Conservation (phyloP, 331 rosid genomes). For the Pyracantha coccinea region DNA sequence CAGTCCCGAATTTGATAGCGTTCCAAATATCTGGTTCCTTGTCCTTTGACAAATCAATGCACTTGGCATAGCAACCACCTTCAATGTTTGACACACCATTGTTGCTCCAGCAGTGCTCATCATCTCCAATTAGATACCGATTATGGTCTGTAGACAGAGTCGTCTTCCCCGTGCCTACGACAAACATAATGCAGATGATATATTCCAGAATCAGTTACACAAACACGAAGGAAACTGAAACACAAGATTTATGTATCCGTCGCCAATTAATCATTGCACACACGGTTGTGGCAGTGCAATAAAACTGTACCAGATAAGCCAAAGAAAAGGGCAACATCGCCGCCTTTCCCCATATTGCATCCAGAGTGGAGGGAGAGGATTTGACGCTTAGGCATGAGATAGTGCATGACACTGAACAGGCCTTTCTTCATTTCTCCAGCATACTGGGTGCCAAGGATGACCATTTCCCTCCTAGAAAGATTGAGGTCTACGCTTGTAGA, state of each 20-base stretch:
- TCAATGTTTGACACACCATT: constrained; percentile 87
- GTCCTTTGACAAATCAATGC: constrained; percentile 72
- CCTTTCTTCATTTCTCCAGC: constrained; percentile 99
- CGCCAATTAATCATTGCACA: not conserved
- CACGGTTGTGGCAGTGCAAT: not conserved
- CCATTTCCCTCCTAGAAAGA: constrained; percentile 93
- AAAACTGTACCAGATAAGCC: constrained; percentile 65
- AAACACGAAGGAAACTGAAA: not conserved
- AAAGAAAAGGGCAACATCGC: constrained; percentile 98
- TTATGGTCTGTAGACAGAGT: constrained; percentile 86
- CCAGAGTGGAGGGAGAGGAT: constrained; percentile 94
- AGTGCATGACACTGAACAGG: constrained; percentile 90
- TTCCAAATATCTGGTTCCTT: constrained; percentile 94
- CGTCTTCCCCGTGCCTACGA: constrained; percentile 77
- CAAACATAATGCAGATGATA: not conserved
- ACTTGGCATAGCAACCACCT: constrained; percentile 97
- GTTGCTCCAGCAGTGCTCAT: constrained; percentile 86
- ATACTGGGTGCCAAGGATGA: constrained; percentile 93
- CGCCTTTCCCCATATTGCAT: constrained; percentile 78
- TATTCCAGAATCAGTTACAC: not conserved
- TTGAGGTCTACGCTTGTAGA: constrained; percentile 90
- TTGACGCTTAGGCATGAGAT: constrained; percentile 84
- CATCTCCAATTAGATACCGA: constrained; percentile 76
- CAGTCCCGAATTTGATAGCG: constrained; percentile 89
- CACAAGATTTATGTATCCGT: not conserved